Evolutionary conservation across 1,284 basidiomycete genomes (phyloP), one percentile per base, ranked within the genome.

Genomic region (Exsudoporus floridanus): DNA sequence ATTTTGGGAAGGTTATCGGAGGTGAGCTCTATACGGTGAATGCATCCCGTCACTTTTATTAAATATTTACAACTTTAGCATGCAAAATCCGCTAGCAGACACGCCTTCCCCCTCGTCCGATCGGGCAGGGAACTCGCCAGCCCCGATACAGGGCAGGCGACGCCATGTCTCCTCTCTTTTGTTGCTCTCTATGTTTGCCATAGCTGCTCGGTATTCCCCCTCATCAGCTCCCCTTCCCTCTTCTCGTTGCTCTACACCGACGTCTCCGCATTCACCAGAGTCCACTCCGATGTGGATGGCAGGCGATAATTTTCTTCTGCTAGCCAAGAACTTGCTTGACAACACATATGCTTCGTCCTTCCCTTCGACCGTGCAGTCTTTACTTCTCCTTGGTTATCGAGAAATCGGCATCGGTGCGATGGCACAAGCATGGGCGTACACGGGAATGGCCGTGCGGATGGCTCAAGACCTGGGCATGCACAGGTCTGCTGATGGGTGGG

Each of bases 401-500:
- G 90, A 94, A 70, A 81, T 92, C 30, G 91, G 91, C 2, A 88
- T 92, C 53, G 92, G 92, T 23, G 87, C 88, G 14, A 94, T 92
- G 92, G 85, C 87, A 9, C 83, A 88, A 70, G 86, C 89, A 31
- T 94, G 92, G 92, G 77, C 84, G 16, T 91, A 86, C 64, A 79
- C 85, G 19, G 89, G 88, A 7, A 86, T 89, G 83, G 86, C 83
- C 0, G 84, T 90, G 36, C 77, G 87, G 35, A 90, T 90, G 86
- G 92, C 91, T 13, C 91, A 93, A 71, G 91, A 94, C 69, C 70
- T 94, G 50, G 91, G 91, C 10, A 81, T 94, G 76, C 90, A 92
- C 66, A 82, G 90, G 44, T 81, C 81, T 58, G 89, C 90, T 43
- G 89, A 92, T 77, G 86, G 86, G 55, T 85, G 77, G 83, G 81